These are phyloP conservation scores for Saturnispora gosingensis DNA, from an alignment of 805 yeast genomes.

Conservation along the genomic window DNA sequence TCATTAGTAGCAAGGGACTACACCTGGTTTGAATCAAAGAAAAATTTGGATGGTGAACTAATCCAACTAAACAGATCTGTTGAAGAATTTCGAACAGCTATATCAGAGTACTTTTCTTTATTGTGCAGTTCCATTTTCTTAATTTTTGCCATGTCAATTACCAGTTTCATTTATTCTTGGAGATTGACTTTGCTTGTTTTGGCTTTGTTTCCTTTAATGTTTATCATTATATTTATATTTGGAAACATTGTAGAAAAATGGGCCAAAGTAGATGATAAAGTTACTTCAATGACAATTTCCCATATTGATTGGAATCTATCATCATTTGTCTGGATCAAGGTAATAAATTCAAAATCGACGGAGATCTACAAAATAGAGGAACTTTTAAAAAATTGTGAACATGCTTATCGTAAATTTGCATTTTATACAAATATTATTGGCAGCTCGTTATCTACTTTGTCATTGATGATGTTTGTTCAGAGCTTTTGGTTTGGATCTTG, in stretches of 20 bases:
- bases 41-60: constrained; percentile 52
- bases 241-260: constrained; percentile 42
- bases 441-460: constrained; percentile 46
- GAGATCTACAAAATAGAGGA: constrained; percentile 41
- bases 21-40: constrained; percentile 56
- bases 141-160: constrained; percentile 43
- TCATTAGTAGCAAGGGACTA: constrained; percentile 38
- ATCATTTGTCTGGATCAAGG: constrained; percentile 50
- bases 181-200: constrained; percentile 69
- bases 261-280: constrained; percentile 47
- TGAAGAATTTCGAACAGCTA: constrained; percentile 62
- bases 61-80: constrained; percentile 61
- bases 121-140: constrained; percentile 46
- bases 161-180: constrained; percentile 79
- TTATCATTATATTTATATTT: constrained; percentile 36
- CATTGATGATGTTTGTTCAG: constrained; percentile 74
- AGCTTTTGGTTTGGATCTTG: constrained; percentile 87
- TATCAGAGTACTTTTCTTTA: constrained; percentile 57
- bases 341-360: constrained; percentile 43
- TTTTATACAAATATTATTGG: constrained; percentile 45
- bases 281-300: constrained; percentile 48
- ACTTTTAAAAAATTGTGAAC: constrained; percentile 25
- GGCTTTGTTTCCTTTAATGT: constrained; percentile 64
- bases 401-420: constrained; percentile 35
- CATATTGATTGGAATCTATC: constrained; percentile 61